Base-by-base conservation (phyloP, 2,329 filamentous ascomycete species). In the Bretziella fagacearum region DNA sequence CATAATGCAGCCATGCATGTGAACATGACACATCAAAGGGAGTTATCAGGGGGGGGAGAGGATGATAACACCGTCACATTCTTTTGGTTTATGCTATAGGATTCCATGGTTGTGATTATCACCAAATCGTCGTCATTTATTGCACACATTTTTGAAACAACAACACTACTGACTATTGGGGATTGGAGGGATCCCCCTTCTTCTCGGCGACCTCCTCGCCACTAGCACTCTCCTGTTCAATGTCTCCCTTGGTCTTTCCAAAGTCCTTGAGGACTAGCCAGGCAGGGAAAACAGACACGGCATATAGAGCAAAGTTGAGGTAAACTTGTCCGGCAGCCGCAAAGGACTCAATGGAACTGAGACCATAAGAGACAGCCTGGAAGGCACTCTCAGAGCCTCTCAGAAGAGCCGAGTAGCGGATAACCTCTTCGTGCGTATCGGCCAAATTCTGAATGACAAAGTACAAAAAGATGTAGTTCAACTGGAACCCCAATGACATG, bases 381-480 rank as follows among this genome's bases (percentile, higher is more conserved):
- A 77, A 79, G 0, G 77, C 81, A 1, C 77, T 82, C 59, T 85
- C 80, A 0, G 77, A 81, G 1, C 77, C 81, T 47, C 80, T 68
- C 2, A 85, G 63, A 10, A 85, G 60, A 0, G 77, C 79, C 0
- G 80, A 72, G 55, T 79, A 77, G 1, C 80, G 70, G 36, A 85
- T 71, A 1, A 84, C 70, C 53, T 85, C 74, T 20, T 69, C 67
- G 44, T 81, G 68, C 4, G 68, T 65, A 3, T 65, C 59, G 1
- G 81, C 77, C 2, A 85, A 58, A 53, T 82, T 77, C 3, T 74
- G 70, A 7, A 84, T 71, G 50, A 84, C 65, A 55, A 84, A 84
- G 62, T 84, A 83, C 66, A 84, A 60, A 57, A 77, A 84, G 53
- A 84, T 66, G 56, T 85, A 85, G 58, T 84, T 84, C 6, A 83